Percentiles rank a stretch among this genome's conserved stretches.
Evolutionary conservation across 805 yeast genomes (phyloP).

Genomic region (Isabelozyma heimii): DNA sequence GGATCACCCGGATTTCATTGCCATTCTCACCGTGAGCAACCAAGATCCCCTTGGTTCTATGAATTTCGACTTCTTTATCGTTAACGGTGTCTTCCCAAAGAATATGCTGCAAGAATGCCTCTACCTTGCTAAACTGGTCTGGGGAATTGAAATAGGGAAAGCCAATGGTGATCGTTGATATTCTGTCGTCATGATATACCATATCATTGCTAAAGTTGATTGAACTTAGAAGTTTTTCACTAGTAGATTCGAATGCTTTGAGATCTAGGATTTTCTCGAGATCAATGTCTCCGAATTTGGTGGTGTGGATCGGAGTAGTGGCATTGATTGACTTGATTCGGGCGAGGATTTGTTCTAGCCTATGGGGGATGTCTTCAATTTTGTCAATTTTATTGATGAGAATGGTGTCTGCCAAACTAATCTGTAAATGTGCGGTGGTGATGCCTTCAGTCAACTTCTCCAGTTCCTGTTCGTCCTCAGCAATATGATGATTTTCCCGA

Average conservation of each 20-base stretch:
- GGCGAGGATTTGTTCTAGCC: slow-evolving; percentile 26
- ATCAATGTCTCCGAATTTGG: slow-evolving; percentile 75
- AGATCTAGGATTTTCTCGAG: slow-evolving; percentile 67
- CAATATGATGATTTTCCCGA: slow-evolving; percentile 32
- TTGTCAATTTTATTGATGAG: slow-evolving; percentile 77
- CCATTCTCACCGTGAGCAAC: slow-evolving; percentile 28
- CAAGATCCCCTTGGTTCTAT: slow-evolving; percentile 77
- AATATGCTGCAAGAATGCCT: slow-evolving; percentile 62
- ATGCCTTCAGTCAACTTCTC: slow-evolving; percentile 42
- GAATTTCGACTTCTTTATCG: slow-evolving; percentile 59
- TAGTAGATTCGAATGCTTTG: slow-evolving; percentile 63
- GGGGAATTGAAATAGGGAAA: slow-evolving; percentile 40
- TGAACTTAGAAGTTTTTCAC: slow-evolving; percentile 14
- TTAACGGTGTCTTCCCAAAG: slow-evolving; percentile 66
- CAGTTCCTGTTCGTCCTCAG: slow-evolving; percentile 26
- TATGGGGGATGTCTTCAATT: slow-evolving; percentile 15
- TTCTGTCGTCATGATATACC: slow-evolving; percentile 38
- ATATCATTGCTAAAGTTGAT: slow-evolving; percentile 8
- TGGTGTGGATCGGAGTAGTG: slow-evolving; percentile 62
- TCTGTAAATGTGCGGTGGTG: slow-evolving; percentile 85
- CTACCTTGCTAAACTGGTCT: slow-evolving; percentile 46
- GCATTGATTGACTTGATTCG: slow-evolving; percentile 59
- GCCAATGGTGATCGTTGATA: slow-evolving; percentile 37
- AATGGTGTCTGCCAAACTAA: slow-evolving; percentile 85
- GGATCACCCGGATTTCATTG: slow-evolving; percentile 58